A percentile compares a stretch with the other conserved stretches of the same genome.
phyloP scores from a whole-genome alignment of 495 filamentous ascomycete genomes.

The Xylaria scruposa region DNA sequence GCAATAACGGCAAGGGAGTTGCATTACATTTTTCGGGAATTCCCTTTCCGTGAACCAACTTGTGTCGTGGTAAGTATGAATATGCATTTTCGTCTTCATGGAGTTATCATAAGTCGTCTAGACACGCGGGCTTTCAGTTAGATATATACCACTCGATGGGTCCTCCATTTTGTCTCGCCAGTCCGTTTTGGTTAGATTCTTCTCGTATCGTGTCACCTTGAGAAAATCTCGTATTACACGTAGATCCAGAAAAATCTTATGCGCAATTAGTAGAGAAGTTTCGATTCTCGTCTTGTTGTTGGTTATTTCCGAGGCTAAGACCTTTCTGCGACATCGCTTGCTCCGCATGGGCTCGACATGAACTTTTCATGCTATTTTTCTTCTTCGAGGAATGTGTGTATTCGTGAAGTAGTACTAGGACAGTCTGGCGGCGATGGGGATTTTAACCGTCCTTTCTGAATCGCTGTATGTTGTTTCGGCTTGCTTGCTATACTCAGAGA shows the following conservation, averaged over 20 bases:
- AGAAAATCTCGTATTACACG: conserved; percentile 4
- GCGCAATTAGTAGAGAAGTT: not conserved
- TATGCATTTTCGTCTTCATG: not conserved
- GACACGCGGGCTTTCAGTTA: not conserved
- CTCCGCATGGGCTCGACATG: not conserved
- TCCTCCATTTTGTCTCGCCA: not conserved
- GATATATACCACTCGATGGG: not conserved
- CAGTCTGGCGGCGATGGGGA: not conserved
- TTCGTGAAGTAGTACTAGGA: no score
- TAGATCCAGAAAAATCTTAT: not conserved
- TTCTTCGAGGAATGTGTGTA: no score
- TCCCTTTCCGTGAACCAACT: not conserved
- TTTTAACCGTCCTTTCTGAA: not conserved
- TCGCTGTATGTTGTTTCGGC: not conserved
- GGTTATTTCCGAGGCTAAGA: not conserved
- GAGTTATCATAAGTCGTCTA: not conserved
- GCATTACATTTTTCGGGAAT: not conserved
- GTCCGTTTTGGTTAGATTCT: not conserved
- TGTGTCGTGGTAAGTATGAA: not conserved
- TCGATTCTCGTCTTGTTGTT: not conserved
- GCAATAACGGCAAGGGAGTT: not conserved
- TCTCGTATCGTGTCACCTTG: not conserved
- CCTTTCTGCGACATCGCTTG: not conserved
- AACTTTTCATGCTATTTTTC: not conserved
- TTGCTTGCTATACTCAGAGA: not conserved